These are phyloP conservation scores for Huntiella decipiens DNA, from an alignment of 2,329 filamentous ascomycete species.

Conservation along the genomic window DNA sequence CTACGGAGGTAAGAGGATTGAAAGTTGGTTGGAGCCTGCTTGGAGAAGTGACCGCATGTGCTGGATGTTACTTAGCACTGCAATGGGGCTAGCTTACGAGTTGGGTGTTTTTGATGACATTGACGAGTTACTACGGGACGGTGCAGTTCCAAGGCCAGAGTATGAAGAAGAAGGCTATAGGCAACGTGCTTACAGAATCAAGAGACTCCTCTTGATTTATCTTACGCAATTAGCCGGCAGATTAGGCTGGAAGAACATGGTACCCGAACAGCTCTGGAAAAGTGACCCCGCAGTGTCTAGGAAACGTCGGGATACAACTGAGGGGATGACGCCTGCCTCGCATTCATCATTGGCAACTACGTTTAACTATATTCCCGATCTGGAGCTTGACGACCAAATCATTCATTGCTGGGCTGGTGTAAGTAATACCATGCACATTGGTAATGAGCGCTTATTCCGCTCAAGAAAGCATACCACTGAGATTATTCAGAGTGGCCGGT, in stretches of 20 bases:
- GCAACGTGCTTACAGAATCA: slow-evolving; percentile 61
- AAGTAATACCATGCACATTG: slow-evolving; percentile 77
- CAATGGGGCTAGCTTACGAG: slow-evolving; percentile 77
- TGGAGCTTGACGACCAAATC: slow-evolving; percentile 49
- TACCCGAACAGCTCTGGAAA: slow-evolving; percentile 47
- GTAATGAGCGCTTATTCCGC: slow-evolving; percentile 74
- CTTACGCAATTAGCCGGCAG: slow-evolving; percentile 85
- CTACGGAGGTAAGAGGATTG: slow-evolving; percentile 65
- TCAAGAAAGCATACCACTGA: slow-evolving; percentile 76
- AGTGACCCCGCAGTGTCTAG: slow-evolving; percentile 37
- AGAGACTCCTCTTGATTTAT: slow-evolving; percentile 74
- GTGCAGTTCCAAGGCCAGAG: slow-evolving; percentile 40
- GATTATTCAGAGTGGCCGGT: slow-evolving; percentile 70
- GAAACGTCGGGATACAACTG: slow-evolving; percentile 27
- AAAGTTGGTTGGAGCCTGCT: slow-evolving; percentile 90
- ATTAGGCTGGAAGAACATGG: slow-evolving; percentile 84
- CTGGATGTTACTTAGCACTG: slow-evolving; percentile 91
- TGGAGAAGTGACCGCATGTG: slow-evolving; percentile 93
- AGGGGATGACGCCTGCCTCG: slow-evolving; percentile 42
- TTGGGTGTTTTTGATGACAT: slow-evolving; percentile 89
- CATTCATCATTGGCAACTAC: slow-evolving; percentile 36
- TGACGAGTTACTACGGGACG: slow-evolving; percentile 45
- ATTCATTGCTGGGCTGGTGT: slow-evolving; percentile 88
- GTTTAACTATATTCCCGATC: slow-evolving; percentile 48
- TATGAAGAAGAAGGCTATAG: slow-evolving; percentile 62